Evolutionary conservation across 495 filamentous ascomycete species (phyloP).

Genomic region (Podospora anserina): DNA sequence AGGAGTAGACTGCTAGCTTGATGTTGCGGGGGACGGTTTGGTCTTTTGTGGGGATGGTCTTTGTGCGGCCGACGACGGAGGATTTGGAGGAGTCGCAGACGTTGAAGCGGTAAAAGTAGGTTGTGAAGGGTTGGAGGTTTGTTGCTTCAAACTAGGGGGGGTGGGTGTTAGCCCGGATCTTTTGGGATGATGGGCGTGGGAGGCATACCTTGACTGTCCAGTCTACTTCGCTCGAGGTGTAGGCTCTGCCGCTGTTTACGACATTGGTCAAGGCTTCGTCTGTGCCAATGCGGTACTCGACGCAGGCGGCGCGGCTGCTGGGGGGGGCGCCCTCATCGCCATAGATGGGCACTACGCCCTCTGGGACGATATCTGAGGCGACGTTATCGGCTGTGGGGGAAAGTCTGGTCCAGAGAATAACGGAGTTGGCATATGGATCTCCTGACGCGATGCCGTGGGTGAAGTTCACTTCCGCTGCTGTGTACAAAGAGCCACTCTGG

Average conservation of each 20-base stretch:
- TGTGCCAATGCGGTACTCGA: constrained; percentile 48
- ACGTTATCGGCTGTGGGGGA: constrained; percentile 55
- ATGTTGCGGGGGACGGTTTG: constrained; percentile 39
- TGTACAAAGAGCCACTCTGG: constrained; percentile 13
- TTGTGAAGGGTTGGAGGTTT: constrained; percentile 57
- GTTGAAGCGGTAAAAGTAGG: constrained; percentile 58
- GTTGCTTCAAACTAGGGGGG: constrained; percentile 53
- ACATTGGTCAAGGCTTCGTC: constrained; percentile 33
- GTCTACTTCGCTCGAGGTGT: constrained; percentile 65
- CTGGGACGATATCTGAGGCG: constrained; percentile 53
- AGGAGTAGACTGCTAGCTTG: constrained; percentile 56
- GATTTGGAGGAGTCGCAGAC: constrained; percentile 47
- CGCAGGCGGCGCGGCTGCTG: constrained; percentile 55
- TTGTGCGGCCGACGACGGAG: constrained; percentile 52
- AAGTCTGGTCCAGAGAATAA: constrained; percentile 68
- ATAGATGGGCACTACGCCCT: constrained; percentile 53
- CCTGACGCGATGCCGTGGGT: constrained; percentile 70
- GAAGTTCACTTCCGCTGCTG: constrained; percentile 49
- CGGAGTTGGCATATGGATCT: constrained; percentile 60
- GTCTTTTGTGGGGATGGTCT: constrained; percentile 48
- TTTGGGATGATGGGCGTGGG: not conserved
- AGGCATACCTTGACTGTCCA: constrained; percentile 60
- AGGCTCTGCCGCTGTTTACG: constrained; percentile 42
- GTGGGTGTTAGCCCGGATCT: constrained; percentile 6
- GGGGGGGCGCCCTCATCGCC: constrained; percentile 38